A percentile compares a stretch with the other conserved stretches of the same genome.
These are phyloP conservation scores for Elongisporangium senticosum DNA, from an alignment of 352 stramenopile genomes.

Conservation along the genomic window DNA sequence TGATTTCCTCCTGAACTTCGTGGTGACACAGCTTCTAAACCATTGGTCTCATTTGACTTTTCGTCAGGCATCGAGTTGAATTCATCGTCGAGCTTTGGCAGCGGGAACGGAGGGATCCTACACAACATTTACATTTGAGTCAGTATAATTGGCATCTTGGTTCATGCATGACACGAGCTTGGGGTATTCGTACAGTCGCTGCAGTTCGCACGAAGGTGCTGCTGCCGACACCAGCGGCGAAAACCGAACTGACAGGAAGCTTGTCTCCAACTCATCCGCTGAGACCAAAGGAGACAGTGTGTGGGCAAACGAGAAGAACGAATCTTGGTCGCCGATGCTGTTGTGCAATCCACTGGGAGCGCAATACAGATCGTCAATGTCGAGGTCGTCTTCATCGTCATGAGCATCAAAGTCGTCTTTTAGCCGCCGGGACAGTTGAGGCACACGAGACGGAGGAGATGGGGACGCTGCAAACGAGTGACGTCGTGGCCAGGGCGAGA, in stretches of 20 bases:
- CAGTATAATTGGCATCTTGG: background rate
- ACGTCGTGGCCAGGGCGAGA: conserved; percentile 14
- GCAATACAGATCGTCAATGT: conserved; percentile 33
- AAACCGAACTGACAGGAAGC: conserved; percentile 49
- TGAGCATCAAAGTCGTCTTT: conserved; percentile 32
- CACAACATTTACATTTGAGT: background rate
- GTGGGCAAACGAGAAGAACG: conserved; percentile 78
- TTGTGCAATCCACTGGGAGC: conserved; percentile 26
- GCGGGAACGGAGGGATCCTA: conserved; percentile 62
- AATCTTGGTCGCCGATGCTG: conserved; percentile 53
- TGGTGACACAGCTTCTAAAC: background rate
- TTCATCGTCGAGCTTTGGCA: conserved; percentile 17
- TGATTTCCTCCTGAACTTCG: background rate
- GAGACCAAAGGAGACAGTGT: conserved; percentile 61
- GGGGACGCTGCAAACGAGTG: conserved; percentile 12
- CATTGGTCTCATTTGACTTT: background rate
- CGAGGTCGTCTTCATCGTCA: conserved; percentile 12
- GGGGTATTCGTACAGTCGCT: conserved; percentile 45
- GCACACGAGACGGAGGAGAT: conserved; percentile 22
- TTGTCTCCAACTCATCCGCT: conserved; percentile 54
- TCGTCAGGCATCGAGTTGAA: background rate
- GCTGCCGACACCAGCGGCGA: conserved; percentile 48
- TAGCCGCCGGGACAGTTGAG: conserved; percentile 25
- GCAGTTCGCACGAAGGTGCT: conserved; percentile 39
- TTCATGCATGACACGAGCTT: background rate